Evolutionary conservation across 2,329 filamentous ascomycete species (phyloP).

Genomic region (Botrytis hyacinthi): DNA sequence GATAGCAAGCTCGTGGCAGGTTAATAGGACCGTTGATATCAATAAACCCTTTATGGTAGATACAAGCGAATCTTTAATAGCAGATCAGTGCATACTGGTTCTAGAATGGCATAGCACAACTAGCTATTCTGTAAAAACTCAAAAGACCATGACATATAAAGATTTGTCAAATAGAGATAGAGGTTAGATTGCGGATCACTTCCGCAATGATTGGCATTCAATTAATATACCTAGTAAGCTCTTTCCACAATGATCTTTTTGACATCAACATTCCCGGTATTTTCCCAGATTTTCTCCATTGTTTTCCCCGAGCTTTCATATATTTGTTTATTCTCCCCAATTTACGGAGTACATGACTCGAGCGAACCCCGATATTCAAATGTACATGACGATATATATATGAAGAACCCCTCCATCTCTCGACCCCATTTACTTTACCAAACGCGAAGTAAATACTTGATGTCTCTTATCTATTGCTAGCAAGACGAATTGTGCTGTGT

Average conservation of each 20-base stretch:
- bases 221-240: not conserved
- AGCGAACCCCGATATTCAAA: not conserved
- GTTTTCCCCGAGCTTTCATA: not conserved
- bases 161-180: not conserved
- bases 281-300: constrained; percentile 6
- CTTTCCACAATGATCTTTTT: not conserved
- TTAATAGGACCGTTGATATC: not conserved
- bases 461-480: constrained; percentile 4
- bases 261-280: not conserved
- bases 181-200: not conserved
- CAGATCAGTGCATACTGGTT: not conserved
- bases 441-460: not conserved
- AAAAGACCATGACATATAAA: not conserved
- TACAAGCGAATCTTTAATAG: not conserved
- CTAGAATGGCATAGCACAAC: not conserved
- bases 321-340: not conserved
- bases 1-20: not conserved
- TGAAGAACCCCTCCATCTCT: not conserved
- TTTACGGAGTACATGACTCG: constrained; percentile 18
- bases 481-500: not conserved
- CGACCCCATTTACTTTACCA: not conserved
- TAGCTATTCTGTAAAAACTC: not conserved
- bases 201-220: not conserved
- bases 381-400: constrained; percentile 7
- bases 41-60: not conserved